These are phyloP conservation scores for Iris macrosiphon DNA, from an alignment of 106 monocot genomes.

Conservation along the genomic window DNA sequence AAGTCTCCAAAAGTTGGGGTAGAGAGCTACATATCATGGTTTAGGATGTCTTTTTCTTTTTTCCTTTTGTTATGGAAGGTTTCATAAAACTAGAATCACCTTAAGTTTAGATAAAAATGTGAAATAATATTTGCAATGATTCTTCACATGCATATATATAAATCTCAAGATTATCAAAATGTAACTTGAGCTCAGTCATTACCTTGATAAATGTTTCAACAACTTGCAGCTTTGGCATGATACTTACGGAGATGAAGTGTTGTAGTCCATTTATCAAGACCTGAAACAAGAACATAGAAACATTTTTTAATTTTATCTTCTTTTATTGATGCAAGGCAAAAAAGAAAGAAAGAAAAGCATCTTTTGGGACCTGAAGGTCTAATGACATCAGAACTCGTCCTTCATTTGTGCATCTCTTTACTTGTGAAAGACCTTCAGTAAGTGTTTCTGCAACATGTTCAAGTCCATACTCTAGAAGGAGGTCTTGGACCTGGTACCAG, in stretches of 20 bases:
- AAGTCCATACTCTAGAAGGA: conserved; percentile 75
- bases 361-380: conserved; percentile 75
- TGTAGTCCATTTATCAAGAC: conserved; percentile 86
- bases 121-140: too few relatives aligned
- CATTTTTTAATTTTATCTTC: not conserved
- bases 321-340: not conserved
- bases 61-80: too few relatives aligned
- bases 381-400: conserved; percentile 92
- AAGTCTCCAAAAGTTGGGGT: too few relatives aligned
- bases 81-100: too few relatives aligned
- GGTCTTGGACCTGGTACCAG: conserved; percentile 64
- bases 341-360: not conserved
- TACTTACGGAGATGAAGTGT: conserved; percentile 67
- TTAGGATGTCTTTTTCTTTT: too few relatives aligned
- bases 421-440: conserved; percentile 86
- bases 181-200: conserved; percentile 1
- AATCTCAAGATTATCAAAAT: too few relatives aligned
- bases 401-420: conserved; percentile 95
- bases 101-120: too few relatives aligned
- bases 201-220: conserved; percentile 95
- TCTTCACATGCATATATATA: too few relatives aligned
- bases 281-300: conserved; percentile 26
- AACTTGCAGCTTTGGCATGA: conserved; percentile 77
- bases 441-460: conserved; percentile 82
- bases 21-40: too few relatives aligned